Evolutionary conservation across 495 filamentous ascomycete genomes (phyloP).

Genomic region (Clavariopsis aquatica): DNA sequence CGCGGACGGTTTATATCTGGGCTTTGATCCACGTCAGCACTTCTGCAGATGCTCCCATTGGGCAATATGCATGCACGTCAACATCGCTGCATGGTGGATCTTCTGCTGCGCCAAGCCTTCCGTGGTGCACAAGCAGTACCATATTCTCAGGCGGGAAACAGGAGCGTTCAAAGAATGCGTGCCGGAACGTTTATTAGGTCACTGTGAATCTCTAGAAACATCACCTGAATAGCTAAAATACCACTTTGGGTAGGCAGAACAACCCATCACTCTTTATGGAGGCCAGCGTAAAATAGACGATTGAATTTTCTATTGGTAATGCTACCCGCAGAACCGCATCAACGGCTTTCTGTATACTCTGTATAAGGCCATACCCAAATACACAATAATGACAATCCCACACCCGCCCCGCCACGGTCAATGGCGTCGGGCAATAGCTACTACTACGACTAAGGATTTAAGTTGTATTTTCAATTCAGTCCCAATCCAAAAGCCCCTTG

Average conservation of each 20-base stretch:
- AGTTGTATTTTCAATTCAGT: neutral
- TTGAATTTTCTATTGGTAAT: conserved; percentile 6
- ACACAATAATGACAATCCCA: neutral
- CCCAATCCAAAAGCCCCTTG: neutral
- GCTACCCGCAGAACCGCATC: neutral
- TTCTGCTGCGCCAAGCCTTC: neutral
- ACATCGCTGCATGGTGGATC: neutral
- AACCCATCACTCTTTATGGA: neutral
- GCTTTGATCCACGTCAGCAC: neutral
- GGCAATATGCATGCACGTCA: conserved; percentile 7
- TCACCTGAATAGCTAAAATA: neutral
- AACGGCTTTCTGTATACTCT: neutral
- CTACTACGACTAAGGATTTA: conserved; percentile 11
- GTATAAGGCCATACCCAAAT: neutral
- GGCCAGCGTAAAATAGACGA: neutral
- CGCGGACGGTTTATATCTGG: neutral
- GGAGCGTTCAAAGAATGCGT: no score
- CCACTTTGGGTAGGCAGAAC: neutral
- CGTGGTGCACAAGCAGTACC: neutral
- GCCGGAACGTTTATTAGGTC: no score
- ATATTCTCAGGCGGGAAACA: neutral
- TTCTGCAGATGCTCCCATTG: neutral
- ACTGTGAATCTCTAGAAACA: no score
- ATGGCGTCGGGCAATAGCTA: neutral
- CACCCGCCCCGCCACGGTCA: neutral